These are phyloP conservation scores for Salvia sclarea DNA, from an alignment of 305 asterid species.

Conservation along the genomic window DNA sequence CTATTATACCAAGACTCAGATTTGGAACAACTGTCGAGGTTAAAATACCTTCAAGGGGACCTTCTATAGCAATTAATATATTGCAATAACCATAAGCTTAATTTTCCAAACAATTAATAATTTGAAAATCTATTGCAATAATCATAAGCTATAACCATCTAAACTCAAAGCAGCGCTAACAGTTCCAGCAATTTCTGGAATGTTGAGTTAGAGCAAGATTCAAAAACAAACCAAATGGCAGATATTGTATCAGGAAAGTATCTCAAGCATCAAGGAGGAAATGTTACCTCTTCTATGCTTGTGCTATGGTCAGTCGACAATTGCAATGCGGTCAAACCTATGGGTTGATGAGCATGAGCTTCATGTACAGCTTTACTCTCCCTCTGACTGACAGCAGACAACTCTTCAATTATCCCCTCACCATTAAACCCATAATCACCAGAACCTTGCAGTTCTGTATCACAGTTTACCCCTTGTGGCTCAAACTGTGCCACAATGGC, in stretches of 20 bases:
- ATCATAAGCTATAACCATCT: not conserved
- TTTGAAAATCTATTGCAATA: not conserved
- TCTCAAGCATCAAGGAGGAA: constrained; percentile 19
- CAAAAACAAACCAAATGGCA: constrained; percentile 13
- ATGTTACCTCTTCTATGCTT: constrained; percentile 85
- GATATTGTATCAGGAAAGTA: constrained; percentile 21
- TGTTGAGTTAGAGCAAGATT: constrained; percentile 14
- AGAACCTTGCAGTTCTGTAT: constrained; percentile 41
- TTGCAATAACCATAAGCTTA: no score
- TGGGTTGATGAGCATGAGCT: constrained; percentile 48
- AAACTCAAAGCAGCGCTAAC: not conserved
- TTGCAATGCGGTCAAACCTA: constrained; percentile 76
- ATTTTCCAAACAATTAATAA: not conserved
- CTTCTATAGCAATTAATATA: no score
- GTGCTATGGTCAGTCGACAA: constrained; percentile 98
- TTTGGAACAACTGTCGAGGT: not conserved
- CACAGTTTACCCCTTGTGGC: constrained; percentile 46
- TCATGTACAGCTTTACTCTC: constrained; percentile 52
- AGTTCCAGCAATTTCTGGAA: not conserved
- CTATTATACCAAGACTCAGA: not conserved
- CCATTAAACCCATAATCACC: constrained; percentile 42
- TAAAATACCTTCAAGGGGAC: not conserved
- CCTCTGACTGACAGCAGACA: constrained; percentile 41
- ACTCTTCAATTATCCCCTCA: constrained; percentile 68
- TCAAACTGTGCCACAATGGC: constrained; percentile 90